Conservation (phyloP, 2,329 filamentous ascomycete species). For the Claviceps africana region DNA sequence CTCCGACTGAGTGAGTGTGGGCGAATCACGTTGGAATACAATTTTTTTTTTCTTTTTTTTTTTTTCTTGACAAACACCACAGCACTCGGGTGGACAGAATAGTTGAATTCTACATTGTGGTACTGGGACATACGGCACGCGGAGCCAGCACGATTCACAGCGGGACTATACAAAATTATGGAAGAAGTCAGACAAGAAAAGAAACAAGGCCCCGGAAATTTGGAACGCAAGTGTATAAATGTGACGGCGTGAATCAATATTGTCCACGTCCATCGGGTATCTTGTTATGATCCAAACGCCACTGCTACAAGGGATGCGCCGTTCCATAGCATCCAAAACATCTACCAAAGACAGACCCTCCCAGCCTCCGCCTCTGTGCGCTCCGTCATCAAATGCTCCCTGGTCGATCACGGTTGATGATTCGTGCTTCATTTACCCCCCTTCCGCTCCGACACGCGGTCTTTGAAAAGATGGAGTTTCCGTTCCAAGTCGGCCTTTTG, state of each 20-base stretch:
- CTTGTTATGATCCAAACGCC: conserved; percentile 4
- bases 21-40: not conserved
- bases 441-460: conserved; percentile 24
- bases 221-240: not conserved
- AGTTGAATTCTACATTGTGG: not conserved
- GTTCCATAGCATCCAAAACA: not conserved
- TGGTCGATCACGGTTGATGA: not conserved
- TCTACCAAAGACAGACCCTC: not conserved
- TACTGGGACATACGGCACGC: not conserved
- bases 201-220: not conserved
- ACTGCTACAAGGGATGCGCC: not conserved
- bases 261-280: conserved; percentile 2
- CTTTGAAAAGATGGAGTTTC: conserved; percentile 27
- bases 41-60: not conserved
- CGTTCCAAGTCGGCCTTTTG: conserved; percentile 26
- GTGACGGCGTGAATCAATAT: not conserved
- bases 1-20: too few relatives aligned
- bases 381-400: not conserved
- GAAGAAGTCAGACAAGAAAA: not conserved
- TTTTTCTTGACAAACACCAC: not conserved
- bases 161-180: not conserved
- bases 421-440: conserved; percentile 10
- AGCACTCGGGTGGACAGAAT: not conserved
- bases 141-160: not conserved
- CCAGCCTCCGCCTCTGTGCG: too few relatives aligned